phyloP scores from a whole-genome alignment of 208 protist species.

The Endotrypanum monterogeii region DNA sequence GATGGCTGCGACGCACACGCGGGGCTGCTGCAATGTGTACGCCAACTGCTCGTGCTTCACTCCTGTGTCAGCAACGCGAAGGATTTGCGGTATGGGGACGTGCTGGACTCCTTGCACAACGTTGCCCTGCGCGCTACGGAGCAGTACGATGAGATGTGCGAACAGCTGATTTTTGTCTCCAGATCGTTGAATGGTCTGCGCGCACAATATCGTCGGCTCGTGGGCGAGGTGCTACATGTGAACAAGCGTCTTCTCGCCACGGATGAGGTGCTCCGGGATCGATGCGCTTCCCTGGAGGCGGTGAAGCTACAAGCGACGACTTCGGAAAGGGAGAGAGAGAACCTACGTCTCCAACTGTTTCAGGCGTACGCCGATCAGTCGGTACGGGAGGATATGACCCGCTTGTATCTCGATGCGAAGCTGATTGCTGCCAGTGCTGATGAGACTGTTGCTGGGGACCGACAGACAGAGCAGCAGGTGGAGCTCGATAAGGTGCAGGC shows the following conservation, averaged over 20 bases:
- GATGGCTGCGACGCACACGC: conserved; percentile 11
- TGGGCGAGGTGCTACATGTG: conserved; percentile 9
- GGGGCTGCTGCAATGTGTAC: conserved; percentile 10
- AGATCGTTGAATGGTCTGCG: conserved; percentile 23
- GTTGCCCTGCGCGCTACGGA: conserved; percentile 25
- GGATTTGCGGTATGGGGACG: neutral
- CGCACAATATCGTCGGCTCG: conserved; percentile 21
- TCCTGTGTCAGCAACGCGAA: neutral
- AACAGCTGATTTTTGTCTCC: conserved; percentile 27
- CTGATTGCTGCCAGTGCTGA: conserved; percentile 4
- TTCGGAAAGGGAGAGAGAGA: conserved; percentile 6
- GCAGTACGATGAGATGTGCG: conserved; percentile 21
- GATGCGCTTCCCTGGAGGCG: neutral
- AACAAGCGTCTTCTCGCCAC: neutral
- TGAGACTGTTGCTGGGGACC: conserved; percentile 10
- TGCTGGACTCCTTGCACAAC: conserved; percentile 11
- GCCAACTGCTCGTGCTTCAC: neutral
- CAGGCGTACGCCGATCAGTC: conserved; percentile 29
- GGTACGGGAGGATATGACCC: conserved; percentile 22
- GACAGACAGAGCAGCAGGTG: conserved; percentile 28
- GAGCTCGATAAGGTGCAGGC: conserved; percentile 31
- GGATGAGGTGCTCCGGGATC: neutral
- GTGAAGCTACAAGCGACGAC: neutral
- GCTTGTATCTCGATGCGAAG: conserved; percentile 20
- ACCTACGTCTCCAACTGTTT: conserved; percentile 30